A percentile compares a stretch with the other conserved stretches of the same genome.
phyloP scores from a whole-genome alignment of 129 eudicot genomes.

The Deinandra increscens region DNA sequence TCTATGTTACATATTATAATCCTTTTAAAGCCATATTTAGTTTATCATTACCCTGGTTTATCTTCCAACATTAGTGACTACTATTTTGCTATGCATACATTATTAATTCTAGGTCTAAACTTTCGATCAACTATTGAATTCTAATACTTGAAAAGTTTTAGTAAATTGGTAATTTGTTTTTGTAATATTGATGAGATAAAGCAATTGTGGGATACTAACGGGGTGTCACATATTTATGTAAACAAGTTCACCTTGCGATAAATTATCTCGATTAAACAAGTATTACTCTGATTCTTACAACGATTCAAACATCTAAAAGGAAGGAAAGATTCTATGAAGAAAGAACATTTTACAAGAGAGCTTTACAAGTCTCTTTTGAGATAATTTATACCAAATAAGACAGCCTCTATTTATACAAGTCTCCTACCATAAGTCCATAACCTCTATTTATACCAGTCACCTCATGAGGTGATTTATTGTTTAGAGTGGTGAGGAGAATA shows the following conservation, averaged over 20 bases:
- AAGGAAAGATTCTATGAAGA: background rate
- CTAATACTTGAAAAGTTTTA: too few species aligned
- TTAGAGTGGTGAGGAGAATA: too few species aligned
- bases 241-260: background rate
- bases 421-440: background rate
- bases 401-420: background rate
- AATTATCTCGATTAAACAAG: background rate
- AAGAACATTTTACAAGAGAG: background rate
- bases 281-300: background rate
- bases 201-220: background rate
- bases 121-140: too few species aligned
- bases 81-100: too few species aligned
- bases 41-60: too few species aligned
- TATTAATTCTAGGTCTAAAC: too few species aligned
- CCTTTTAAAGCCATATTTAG: too few species aligned
- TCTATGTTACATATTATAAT: constrained; percentile 5
- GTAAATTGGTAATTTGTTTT: background rate
- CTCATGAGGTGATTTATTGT: too few species aligned
- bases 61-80: too few species aligned
- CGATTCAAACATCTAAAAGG: background rate
- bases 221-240: background rate
- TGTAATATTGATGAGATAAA: background rate
- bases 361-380: background rate
- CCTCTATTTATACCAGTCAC: too few species aligned
- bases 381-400: background rate